Percentiles rank a stretch among this genome's conserved stretches.
Evolutionary conservation across 768 basidiomycete species (phyloP).

Genomic region (Termitomyces titanicus): DNA sequence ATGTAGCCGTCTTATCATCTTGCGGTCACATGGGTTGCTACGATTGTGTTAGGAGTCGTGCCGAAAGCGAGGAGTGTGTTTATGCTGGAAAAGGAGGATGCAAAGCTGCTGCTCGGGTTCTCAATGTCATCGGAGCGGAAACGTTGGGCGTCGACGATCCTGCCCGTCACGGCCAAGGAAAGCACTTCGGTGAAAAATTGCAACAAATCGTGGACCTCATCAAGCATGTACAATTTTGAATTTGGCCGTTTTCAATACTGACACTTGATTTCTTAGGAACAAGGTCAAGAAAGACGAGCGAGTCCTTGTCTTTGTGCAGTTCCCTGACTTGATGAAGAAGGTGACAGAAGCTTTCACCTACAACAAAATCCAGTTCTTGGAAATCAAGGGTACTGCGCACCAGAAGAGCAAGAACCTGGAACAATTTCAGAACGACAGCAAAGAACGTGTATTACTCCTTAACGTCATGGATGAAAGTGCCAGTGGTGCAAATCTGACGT

Average conservation of each 20-base stretch:
- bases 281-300: slow-evolving; percentile 72
- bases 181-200: slow-evolving; percentile 80
- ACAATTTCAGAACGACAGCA: slow-evolving; percentile 77
- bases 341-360: slow-evolving; percentile 77
- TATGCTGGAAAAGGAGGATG: slow-evolving; percentile 67
- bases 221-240: slow-evolving; percentile 44
- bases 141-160: slow-evolving; percentile 80
- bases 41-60: slow-evolving; percentile 66
- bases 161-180: slow-evolving; percentile 65
- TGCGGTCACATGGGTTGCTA: slow-evolving; percentile 89
- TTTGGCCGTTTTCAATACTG: slow-evolving; percentile 2
- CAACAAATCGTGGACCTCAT: slow-evolving; percentile 75
- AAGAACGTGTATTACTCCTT: slow-evolving; percentile 78
- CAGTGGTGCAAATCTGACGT: slow-evolving; percentile 90
- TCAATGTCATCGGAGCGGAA: slow-evolving; percentile 80
- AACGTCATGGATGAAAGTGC: slow-evolving; percentile 95
- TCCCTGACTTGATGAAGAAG: slow-evolving; percentile 89
- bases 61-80: slow-evolving; percentile 80
- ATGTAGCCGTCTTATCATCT: slow-evolving; percentile 83
- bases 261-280: slow-evolving; percentile 38
- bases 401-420: slow-evolving; percentile 80
- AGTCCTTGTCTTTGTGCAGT: slow-evolving; percentile 93
- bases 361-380: slow-evolving; percentile 70
- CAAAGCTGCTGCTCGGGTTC: slow-evolving; percentile 71
- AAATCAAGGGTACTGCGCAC: slow-evolving; percentile 76